Percentiles rank a stretch among this genome's conserved stretches.
Evolutionary conservation across 345 rosid species (phyloP).

Genomic region (Syzygium aqueum): DNA sequence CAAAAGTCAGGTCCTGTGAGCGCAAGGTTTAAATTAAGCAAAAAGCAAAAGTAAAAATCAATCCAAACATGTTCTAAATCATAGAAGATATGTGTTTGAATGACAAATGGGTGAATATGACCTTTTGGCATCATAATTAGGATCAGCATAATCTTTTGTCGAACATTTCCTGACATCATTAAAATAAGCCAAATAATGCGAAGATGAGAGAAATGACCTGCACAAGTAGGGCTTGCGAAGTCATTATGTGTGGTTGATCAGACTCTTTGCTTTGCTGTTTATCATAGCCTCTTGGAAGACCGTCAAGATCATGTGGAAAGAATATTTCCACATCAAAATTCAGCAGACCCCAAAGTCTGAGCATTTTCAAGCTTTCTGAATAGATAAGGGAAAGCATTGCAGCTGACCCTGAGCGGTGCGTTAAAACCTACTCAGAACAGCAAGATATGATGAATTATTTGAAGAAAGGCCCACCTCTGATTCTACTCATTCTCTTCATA

Average conservation of each 20-base stretch:
- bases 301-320: constrained; percentile 38
- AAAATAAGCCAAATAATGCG: background rate
- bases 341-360: constrained; percentile 44
- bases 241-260: constrained; percentile 46
- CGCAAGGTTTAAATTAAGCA: background rate
- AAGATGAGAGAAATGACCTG: constrained; percentile 22
- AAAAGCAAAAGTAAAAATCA: background rate
- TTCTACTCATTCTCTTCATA: background rate
- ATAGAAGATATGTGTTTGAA: background rate
- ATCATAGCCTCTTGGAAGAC: constrained; percentile 53
- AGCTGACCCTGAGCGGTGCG: constrained; percentile 54
- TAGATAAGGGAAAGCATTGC: constrained; percentile 45
- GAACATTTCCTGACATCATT: background rate
- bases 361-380: constrained; percentile 55
- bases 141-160: background rate
- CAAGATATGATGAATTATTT: background rate
- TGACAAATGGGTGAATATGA: background rate
- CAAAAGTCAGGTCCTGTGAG: background rate
- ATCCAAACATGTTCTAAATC: background rate
- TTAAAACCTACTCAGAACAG: constrained; percentile 43
- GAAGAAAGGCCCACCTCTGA: background rate
- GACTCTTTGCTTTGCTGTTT: constrained; percentile 53
- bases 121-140: background rate
- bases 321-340: constrained; percentile 56
- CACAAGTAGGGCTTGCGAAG: constrained; percentile 32